A percentile compares a stretch with the other conserved stretches of the same genome.
Evolutionary conservation across 2,329 filamentous ascomycete species (phyloP).

Genomic region (Xylaria sp.): DNA sequence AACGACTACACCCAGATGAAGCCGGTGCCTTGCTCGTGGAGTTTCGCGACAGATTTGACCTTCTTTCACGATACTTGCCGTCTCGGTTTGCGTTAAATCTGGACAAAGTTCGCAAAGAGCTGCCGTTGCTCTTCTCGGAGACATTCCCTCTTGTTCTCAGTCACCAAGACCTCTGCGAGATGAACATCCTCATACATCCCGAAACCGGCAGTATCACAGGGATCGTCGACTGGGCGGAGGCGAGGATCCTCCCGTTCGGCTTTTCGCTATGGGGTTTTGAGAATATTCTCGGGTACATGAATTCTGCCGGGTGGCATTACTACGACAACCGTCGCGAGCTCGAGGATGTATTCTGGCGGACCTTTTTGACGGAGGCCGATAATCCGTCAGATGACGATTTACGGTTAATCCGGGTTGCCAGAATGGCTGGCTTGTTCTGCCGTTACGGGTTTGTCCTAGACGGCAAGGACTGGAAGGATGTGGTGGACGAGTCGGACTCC

Average conservation of each 20-base stretch:
- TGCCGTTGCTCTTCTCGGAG: slow-evolving; percentile 12
- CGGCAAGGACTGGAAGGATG: slow-evolving; percentile 4
- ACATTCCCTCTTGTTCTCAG: slow-evolving; percentile 23
- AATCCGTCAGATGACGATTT: slow-evolving; percentile 15
- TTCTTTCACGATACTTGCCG: slow-evolving; percentile 9
- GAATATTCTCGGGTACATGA: slow-evolving; percentile 31
- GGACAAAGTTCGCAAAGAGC: slow-evolving; percentile 8
- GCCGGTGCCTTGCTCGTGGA: not conserved
- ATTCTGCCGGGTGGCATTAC: slow-evolving; percentile 30
- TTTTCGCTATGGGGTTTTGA: slow-evolving; percentile 41
- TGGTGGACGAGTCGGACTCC: slow-evolving; percentile 14
- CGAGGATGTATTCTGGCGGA: slow-evolving; percentile 14
- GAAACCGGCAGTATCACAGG: slow-evolving; percentile 32
- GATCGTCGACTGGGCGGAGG: slow-evolving; percentile 35
- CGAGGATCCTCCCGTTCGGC: slow-evolving; percentile 36
- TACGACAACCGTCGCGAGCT: slow-evolving; percentile 22
- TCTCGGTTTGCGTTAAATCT: slow-evolving; percentile 20
- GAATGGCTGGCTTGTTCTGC: slow-evolving; percentile 24
- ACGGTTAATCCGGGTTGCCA: slow-evolving; percentile 10
- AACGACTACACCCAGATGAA: not conserved
- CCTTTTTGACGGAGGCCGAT: slow-evolving; percentile 7
- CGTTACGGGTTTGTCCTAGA: slow-evolving; percentile 15
- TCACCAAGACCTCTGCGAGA: slow-evolving; percentile 32
- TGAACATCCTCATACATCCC: slow-evolving; percentile 34
- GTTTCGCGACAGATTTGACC: slow-evolving; percentile 17